Base-by-base conservation (phyloP, 2,329 filamentous ascomycete species). In the Phialophora chinensis region DNA sequence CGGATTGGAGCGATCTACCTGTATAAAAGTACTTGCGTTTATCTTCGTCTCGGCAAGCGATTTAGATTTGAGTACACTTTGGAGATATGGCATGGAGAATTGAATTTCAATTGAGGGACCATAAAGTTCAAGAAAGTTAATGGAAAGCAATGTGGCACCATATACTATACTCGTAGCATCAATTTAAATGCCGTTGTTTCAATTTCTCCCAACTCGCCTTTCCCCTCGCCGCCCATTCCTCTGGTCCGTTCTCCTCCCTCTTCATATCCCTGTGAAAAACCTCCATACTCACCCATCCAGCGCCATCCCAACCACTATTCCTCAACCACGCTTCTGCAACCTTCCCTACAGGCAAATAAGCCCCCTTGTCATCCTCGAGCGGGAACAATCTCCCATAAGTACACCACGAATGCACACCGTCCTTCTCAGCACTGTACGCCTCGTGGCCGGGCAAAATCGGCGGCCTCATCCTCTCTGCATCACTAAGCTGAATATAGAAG, bases 401-500 rank as follows among this genome's bases (percentile, higher is more conserved):
- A 29, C 65, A 66, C 71, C 72, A 74, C n/a, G 52, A 66, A 38
- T 72, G 63, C 20, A 44, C 14, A 0, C 60, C 60, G 12, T 66
- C 66, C 38, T 62, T 49, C 20, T 33, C 57, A 7, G 57, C 54
- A 49, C 63, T 3, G 62, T 74, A 76, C 71, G 75, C 76, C 2
- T 75, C 73, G 63, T 77, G 5, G 38, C 42, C 56, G 11, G 56
- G 56, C 35, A 49, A 31, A 10, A 60, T 60, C 20, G 58, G 62
- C 11, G 61, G 65, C 7, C 20, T 8, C 14, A 64, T 42, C 11
- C 29, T 57, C 57, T 79, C 77, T 1, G 71, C 77, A 63, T 79
- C 77, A 1, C 76, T 78, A 1, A 79, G 64, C 62, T 79, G 77
- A 10, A 79, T 60, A 54, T 76, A 79, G 66, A 77, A 74, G 17